These are phyloP conservation scores for Beauveria medogensis DNA, from an alignment of 2,329 filamentous ascomycete genomes.

Conservation along the genomic window DNA sequence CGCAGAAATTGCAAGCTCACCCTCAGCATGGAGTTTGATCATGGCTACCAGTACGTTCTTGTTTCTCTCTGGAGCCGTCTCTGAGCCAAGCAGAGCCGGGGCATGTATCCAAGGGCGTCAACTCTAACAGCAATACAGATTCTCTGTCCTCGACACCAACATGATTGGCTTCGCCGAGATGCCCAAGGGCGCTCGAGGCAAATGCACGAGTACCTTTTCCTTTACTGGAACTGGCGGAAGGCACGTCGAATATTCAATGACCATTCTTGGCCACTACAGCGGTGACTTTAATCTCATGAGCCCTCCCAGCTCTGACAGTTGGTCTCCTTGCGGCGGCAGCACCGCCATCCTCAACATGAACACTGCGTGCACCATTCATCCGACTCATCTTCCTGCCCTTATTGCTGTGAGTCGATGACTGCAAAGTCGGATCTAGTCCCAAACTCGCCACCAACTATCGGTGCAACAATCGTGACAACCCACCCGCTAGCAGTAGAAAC, in stretches of 20 bases:
- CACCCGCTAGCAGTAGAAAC: not conserved
- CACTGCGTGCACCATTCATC: constrained; percentile 19
- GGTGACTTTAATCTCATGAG: constrained; percentile 18
- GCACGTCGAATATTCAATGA: constrained; percentile 16
- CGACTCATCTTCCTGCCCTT: constrained; percentile 16
- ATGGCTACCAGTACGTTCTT: constrained; percentile 18
- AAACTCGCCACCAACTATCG: not conserved
- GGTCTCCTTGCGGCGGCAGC: constrained; percentile 20
- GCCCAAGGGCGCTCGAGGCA: constrained; percentile 15
- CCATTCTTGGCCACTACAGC: constrained; percentile 15
- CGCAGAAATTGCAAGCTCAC: constrained; percentile 22
- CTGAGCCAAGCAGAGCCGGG: too few relatives aligned
- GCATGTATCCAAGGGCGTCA: not conserved
- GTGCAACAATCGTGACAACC: not conserved
- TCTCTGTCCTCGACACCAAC: constrained; percentile 19
- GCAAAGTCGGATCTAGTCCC: not conserved
- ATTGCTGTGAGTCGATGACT: constrained; percentile 17
- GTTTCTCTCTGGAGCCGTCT: not conserved
- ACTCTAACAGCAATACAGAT: constrained; percentile 11
- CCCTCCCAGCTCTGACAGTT: constrained; percentile 15
- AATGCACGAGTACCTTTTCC: constrained; percentile 20
- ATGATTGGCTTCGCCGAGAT: constrained; percentile 22
- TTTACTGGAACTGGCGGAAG: constrained; percentile 18
- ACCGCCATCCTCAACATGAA: constrained; percentile 23
- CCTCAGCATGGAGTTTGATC: constrained; percentile 18